Evolutionary conservation across 2,329 filamentous ascomycete species (phyloP).

Genomic region (Zymoseptoria ardabiliae): DNA sequence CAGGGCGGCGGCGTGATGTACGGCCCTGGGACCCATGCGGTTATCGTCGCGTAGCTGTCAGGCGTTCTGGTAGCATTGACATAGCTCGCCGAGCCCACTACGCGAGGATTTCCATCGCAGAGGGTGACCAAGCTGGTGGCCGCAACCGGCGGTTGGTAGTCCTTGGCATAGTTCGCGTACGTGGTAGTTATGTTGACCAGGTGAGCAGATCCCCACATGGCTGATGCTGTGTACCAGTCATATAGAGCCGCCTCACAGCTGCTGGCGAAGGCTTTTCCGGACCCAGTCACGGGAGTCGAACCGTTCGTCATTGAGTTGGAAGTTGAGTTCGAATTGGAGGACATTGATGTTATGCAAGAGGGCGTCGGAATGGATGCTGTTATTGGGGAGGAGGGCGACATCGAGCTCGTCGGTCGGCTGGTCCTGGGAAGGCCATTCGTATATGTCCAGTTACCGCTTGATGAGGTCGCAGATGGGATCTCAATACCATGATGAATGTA

Average conservation of each 20-base stretch:
- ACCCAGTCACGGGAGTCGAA: not conserved
- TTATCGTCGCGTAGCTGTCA: slow-evolving; percentile 6
- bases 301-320: not conserved
- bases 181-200: not conserved
- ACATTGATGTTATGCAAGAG: too few species aligned
- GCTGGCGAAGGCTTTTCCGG: slow-evolving; percentile 3
- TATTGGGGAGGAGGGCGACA: not conserved
- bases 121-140: slow-evolving; percentile 12
- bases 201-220: not conserved
- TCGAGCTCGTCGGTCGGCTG: not conserved
- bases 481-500: not conserved
- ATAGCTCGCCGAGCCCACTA: slow-evolving; percentile 9
- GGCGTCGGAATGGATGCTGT: too few species aligned
- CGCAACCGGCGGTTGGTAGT: not conserved
- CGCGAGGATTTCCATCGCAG: slow-evolving; percentile 19
- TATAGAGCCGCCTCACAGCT: slow-evolving; percentile 9
- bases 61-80: not conserved
- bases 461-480: not conserved
- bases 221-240: slow-evolving; percentile 4
- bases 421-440: not conserved
- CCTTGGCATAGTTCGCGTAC: not conserved
- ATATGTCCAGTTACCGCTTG: not conserved
- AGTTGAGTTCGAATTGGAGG: not conserved
- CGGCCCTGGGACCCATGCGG: slow-evolving; percentile 1
- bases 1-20: slow-evolving; percentile 13